Conservation (phyloP, 1,284 basidiomycete genomes). For the Mycena sp. region DNA sequence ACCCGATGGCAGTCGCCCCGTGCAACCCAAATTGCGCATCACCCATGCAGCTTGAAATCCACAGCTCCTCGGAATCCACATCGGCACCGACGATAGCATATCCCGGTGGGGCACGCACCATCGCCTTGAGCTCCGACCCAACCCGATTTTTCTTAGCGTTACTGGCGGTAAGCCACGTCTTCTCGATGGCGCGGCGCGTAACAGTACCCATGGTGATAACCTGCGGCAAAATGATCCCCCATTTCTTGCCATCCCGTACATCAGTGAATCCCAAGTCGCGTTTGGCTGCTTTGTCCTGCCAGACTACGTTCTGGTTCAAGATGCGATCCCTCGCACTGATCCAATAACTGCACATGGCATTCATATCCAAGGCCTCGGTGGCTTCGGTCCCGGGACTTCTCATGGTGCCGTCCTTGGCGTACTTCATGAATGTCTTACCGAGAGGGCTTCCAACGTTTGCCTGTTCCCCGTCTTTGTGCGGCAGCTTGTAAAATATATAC, state of each 20-base stretch:
- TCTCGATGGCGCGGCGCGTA: slow-evolving; percentile 96
- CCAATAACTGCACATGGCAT: slow-evolving; percentile 98
- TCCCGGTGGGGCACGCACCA: slow-evolving; percentile 94
- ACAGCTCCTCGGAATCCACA: slow-evolving; percentile 98
- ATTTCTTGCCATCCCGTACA: slow-evolving; percentile 54
- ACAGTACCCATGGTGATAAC: slow-evolving; percentile 99
- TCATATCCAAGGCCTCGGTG: slow-evolving; percentile 89
- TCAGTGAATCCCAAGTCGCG: slow-evolving; percentile 57
- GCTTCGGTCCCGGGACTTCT: slow-evolving; percentile 84
- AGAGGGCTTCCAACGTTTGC: slow-evolving; percentile 96
- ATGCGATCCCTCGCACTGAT: slow-evolving; percentile 94
- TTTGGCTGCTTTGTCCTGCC: slow-evolving; percentile 62
- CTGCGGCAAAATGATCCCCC: slow-evolving; percentile 95
- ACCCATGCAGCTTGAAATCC: slow-evolving; percentile 99
- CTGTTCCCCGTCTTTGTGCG: slow-evolving; percentile 94
- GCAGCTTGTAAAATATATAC: slow-evolving; percentile 88
- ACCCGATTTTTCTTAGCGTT: slow-evolving; percentile 98
- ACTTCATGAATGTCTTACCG: slow-evolving; percentile 90
- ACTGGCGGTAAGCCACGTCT: slow-evolving; percentile 98
- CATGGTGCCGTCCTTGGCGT: slow-evolving; percentile 86
- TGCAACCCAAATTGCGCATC: slow-evolving; percentile 98
- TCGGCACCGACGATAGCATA: slow-evolving; percentile 98
- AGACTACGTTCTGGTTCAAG: slow-evolving; percentile 93
- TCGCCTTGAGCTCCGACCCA: slow-evolving; percentile 97
- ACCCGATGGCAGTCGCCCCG: slow-evolving; percentile 96